Evolutionary conservation across 176 grass and related monocot species (phyloP), one percentile per base, ranked within the genome.

Genomic region (Oryza meyeriana): DNA sequence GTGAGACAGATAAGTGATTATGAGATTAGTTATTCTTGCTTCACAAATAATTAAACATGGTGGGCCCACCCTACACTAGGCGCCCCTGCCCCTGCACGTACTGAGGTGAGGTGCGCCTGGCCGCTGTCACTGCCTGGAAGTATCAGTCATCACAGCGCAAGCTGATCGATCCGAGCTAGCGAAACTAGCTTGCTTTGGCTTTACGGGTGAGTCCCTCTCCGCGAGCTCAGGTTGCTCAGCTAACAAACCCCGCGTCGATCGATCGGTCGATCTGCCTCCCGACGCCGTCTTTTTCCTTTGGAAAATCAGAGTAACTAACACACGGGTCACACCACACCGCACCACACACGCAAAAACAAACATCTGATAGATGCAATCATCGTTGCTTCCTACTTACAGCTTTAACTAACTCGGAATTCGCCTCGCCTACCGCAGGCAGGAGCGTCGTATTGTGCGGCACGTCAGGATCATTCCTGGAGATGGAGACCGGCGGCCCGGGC

Each of bases 161-260:
- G 58, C 22, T 8, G 74, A 34, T 61, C 27, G 47, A 34, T 35
- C 84, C 26, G 50, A 20, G 66, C 32, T 5, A 66, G 41, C 27
- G 13, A 26, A 52, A 2, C 48, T 22, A 42, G 67, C 62, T 88
- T 79, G 84, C 88, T 86, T 90, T 79, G 88, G 4, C 31, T 63
- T 83, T 70, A 90, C 88, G 84, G 74, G 74, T 7, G 13, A 74
- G 84, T 90, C 84, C 74, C 79, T 90, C 84, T 90, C 88, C 28
- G 30, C 58, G 78, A 59, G 55, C 55, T 59, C 55, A 59, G 50
- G 50, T 55, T 55, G 50, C 55, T 82, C 82, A 72, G 71, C 80
- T 26, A 86, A 68, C 88, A 38, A 86, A 86, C 88, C 3, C 55
- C 55, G n/a, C 20, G 55, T 59, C 55, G 22, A 58, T 58, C 52